A percentile compares a stretch with the other conserved stretches of the same genome.
These are phyloP conservation scores for Dryadomyces quercus-mongolicae DNA, from an alignment of 2,329 filamentous ascomycete genomes.

Conservation along the genomic window DNA sequence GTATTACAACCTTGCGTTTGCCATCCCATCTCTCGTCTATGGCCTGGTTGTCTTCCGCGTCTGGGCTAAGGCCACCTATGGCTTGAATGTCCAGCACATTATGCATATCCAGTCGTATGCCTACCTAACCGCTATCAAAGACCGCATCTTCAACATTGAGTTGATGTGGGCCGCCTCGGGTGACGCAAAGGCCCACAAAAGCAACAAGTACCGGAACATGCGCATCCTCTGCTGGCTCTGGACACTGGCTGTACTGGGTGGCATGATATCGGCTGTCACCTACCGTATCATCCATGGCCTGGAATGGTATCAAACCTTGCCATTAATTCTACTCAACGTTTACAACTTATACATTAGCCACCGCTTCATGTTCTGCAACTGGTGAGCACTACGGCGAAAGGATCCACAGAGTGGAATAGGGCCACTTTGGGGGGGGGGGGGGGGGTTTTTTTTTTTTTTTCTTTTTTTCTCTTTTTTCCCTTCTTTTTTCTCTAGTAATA, in stretches of 20 bases:
- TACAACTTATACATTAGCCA: conserved; percentile 3
- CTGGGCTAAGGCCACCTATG: conserved; percentile 4
- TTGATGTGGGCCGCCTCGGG: conserved; percentile 4
- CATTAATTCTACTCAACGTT: conserved; percentile 1
- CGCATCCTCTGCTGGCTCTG: conserved; percentile 5
- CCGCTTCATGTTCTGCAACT: conserved; percentile 6
- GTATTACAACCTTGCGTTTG: conserved; percentile 5
- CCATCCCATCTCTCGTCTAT: conserved; percentile 4
- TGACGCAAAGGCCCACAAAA: conserved; percentile 6
- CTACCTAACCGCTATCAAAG: conserved; percentile 5
- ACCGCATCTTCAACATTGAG: conserved; percentile 6
- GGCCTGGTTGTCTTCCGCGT: conserved; percentile 3
- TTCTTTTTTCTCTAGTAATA: not conserved
- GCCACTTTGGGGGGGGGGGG: no score
- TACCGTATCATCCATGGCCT: not conserved
- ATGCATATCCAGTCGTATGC: conserved; percentile 6
- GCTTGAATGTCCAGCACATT: conserved; percentile 6
- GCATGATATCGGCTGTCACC: not conserved
- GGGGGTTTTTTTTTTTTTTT: not conserved
- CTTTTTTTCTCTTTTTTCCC: not conserved
- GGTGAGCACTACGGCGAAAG: not conserved
- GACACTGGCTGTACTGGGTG: not conserved
- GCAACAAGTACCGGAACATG: conserved; percentile 7
- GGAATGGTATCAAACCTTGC: conserved; percentile 1
- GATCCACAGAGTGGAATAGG: no score